Conservation (phyloP, 148 eudicot species). For the Persicaria tinctoria region DNA sequence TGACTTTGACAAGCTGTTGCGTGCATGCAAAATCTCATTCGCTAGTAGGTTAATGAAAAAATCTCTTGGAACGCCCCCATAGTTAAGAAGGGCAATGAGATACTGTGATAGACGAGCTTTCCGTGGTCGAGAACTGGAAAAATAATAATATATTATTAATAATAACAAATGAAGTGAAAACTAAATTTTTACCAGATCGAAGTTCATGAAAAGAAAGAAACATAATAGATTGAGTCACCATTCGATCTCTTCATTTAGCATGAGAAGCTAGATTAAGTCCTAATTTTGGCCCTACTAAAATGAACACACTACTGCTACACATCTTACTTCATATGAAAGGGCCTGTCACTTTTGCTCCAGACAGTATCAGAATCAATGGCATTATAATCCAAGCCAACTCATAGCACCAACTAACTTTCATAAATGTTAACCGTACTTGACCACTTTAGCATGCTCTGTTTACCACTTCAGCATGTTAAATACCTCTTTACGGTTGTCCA, state of each 20-base stretch:
- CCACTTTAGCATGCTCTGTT: background rate
- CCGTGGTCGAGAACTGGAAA: constrained; percentile 54
- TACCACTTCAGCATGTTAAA: background rate
- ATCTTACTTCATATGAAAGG: background rate
- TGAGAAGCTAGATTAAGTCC: constrained; percentile 5
- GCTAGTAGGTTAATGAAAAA: constrained; percentile 40
- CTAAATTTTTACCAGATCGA: background rate
- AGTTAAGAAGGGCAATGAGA: constrained; percentile 72
- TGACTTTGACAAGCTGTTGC: constrained; percentile 16
- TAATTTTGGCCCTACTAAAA: background rate
- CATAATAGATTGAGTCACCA: background rate
- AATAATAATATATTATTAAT: background rate
- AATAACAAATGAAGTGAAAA: background rate
- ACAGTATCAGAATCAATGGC: background rate
- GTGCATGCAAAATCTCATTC: constrained; percentile 42
- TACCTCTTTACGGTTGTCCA: background rate
- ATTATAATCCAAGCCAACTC: background rate
- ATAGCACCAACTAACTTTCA: background rate
- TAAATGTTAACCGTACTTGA: background rate
- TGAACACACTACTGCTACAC: background rate
- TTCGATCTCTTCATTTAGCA: background rate
- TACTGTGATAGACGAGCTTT: constrained; percentile 44
- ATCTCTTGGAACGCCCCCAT: constrained; percentile 66
- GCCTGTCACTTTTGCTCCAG: background rate
- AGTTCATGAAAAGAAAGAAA: background rate